These are phyloP conservation scores for Nemophila menziesii DNA, from an alignment of 257 asterid species.

Conservation along the genomic window DNA sequence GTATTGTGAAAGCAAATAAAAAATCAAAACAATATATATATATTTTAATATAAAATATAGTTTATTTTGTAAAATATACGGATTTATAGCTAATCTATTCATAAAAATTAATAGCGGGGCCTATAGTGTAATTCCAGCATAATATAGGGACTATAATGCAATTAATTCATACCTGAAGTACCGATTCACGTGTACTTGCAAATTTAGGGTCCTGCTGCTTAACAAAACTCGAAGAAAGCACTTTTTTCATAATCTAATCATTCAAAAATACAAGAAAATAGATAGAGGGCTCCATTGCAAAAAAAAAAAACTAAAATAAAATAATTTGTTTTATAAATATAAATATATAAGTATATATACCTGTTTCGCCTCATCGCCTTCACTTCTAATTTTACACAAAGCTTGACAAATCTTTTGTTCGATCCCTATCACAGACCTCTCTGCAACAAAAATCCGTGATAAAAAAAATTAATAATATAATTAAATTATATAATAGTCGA, in stretches of 20 bases:
- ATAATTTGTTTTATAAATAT: neutral
- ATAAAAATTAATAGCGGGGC: neutral
- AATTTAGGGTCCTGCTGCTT: conserved; percentile 49
- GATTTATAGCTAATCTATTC: too few relatives aligned
- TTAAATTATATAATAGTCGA: neutral
- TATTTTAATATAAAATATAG: too few relatives aligned
- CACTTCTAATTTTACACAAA: conserved; percentile 51
- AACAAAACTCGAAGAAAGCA: conserved; percentile 50
- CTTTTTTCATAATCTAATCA: conserved; percentile 62
- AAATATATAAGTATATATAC: conserved; percentile 21
- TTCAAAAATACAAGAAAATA: conserved; percentile 12
- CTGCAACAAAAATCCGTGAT: too few relatives aligned
- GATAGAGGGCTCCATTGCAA: conserved; percentile 2
- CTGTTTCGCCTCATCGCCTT: conserved; percentile 79
- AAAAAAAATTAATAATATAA: conserved; percentile 8
- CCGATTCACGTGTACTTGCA: conserved; percentile 60
- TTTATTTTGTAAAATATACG: too few relatives aligned
- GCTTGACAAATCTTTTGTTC: conserved; percentile 80
- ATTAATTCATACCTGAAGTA: conserved; percentile 50
- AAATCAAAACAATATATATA: neutral
- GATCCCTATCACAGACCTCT: conserved; percentile 36
- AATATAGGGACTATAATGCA: neutral
- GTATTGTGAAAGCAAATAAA: neutral
- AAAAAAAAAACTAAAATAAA: conserved; percentile 3
- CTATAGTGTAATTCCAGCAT: neutral